Base-by-base conservation (phyloP, 2,329 filamentous ascomycete species). In the Colletotrichum sp. region DNA sequence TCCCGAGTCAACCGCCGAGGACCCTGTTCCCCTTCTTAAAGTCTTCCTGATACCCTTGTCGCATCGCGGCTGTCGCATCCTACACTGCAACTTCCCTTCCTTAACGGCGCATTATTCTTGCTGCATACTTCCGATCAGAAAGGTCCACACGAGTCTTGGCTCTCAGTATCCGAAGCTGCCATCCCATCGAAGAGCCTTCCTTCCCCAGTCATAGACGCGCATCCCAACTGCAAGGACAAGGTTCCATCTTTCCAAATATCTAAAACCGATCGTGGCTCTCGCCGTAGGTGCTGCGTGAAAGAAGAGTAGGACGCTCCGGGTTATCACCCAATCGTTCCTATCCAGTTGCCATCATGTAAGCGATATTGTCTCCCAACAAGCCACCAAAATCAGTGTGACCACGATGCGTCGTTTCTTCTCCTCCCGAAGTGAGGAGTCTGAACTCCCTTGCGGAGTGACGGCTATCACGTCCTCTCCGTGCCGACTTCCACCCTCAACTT, bases 351-450 rank as follows among this genome's bases (percentile, higher is more conserved):
- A 72, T 38, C 34, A 75, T 75, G 73, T 75, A 72, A 75, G 73
- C 63, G 32, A 72, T 30, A 26, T 48, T n/a, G 8, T 55, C 63
- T 67, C 34, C 61, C 32, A 24, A 60, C 63, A 65, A 38, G n/a
- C 32, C 30, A 18, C 52, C 60, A 67, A 7, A 30, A n/a, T n/a
- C 52, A 34, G 10, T 43, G 26, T 28, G 43, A 26, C 13, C 73
- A 48, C 48, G 24, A 75, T 75, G 73, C 55, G 64, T 55, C 73
- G 73, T 16, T 48, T 66, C 48, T 74, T 76, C 70, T 75, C 65
- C 64, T 58, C 70, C 30, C 71, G 57, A 28, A 73, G 71, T 34
- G 73, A 75, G 21, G 64, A 57, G 10, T 72, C 63, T 63, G 52
- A 75, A 30, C 30, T 24, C 16, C 28, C 43, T 16, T 28, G 36